Conservation (phyloP, 441 rosid species). For the Theobroma grandiflorum region DNA sequence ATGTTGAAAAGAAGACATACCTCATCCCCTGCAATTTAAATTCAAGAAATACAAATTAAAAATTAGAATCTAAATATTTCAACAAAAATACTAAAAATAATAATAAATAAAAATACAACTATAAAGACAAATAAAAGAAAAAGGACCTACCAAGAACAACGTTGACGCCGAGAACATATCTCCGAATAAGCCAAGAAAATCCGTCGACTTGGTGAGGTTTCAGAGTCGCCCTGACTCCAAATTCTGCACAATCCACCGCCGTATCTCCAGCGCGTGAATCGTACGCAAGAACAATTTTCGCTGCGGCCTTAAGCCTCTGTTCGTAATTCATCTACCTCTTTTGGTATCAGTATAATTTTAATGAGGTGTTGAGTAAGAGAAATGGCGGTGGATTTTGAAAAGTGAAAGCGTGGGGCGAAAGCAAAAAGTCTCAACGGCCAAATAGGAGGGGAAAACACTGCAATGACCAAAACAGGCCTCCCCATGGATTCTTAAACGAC, state of each 20-base stretch:
- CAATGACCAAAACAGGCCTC: no score
- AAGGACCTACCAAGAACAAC: slow-evolving; percentile 62
- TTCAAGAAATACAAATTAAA: slow-evolving; percentile 14
- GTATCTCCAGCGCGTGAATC: slow-evolving; percentile 39
- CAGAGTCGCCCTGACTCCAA: slow-evolving; percentile 68
- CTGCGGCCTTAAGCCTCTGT: slow-evolving; percentile 72
- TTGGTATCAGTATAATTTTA: not conserved
- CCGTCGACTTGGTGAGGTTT: slow-evolving; percentile 89
- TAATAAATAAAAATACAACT: not conserved
- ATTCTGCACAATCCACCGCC: slow-evolving; percentile 41
- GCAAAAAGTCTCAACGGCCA: not conserved
- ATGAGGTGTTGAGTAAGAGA: not conserved
- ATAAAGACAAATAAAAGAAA: not conserved
- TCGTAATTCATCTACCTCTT: slow-evolving; percentile 56
- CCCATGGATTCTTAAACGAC: no score
- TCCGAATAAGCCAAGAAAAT: slow-evolving; percentile 77
- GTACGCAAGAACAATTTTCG: slow-evolving; percentile 50
- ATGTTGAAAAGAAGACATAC: slow-evolving; percentile 37
- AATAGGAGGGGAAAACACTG: no score
- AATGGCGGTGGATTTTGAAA: slow-evolving; percentile 19
- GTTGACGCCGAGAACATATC: slow-evolving; percentile 76
- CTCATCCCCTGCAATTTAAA: slow-evolving; percentile 80
- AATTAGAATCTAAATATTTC: not conserved
- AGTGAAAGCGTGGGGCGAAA: not conserved
- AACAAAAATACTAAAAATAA: not conserved